These are phyloP conservation scores for Dalbergia cochinchinensis DNA, from an alignment of 306 rosid genomes.

Conservation along the genomic window DNA sequence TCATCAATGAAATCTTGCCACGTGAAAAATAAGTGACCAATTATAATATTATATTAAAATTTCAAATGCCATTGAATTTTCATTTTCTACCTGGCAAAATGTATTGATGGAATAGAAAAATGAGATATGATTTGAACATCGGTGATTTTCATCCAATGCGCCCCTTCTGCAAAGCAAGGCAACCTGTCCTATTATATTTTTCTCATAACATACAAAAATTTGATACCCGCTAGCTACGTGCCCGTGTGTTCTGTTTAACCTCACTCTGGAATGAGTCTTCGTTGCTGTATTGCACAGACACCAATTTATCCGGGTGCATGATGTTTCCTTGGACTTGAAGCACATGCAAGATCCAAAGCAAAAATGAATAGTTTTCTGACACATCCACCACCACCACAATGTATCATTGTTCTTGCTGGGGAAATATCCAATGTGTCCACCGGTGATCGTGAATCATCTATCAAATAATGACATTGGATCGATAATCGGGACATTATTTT, in stretches of 20 bases:
- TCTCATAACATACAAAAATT: neutral
- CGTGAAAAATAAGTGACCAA: no score
- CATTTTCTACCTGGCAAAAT: no score
- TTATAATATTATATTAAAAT: no score
- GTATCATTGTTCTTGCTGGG: neutral
- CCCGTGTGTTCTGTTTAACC: neutral
- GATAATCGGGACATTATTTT: slow-evolving; percentile 17
- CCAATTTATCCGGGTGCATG: neutral
- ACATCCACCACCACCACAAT: slow-evolving; percentile 13
- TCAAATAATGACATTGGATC: neutral
- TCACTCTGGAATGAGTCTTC: neutral
- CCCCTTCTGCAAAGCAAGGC: neutral
- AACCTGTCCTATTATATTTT: no score
- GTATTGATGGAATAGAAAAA: no score
- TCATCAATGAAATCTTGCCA: no score
- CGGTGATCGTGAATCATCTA: neutral
- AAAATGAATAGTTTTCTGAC: slow-evolving; percentile 38
- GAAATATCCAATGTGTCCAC: slow-evolving; percentile 18
- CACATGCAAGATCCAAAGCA: slow-evolving; percentile 40
- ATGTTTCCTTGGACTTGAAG: slow-evolving; percentile 38
- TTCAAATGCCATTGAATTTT: no score
- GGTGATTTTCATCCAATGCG: no score
- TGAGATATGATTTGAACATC: no score
- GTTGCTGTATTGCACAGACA: neutral
- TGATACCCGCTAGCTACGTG: neutral